Base-by-base conservation (phyloP, 768 basidiomycete species). In the Leucosporidium yakuticum region DNA sequence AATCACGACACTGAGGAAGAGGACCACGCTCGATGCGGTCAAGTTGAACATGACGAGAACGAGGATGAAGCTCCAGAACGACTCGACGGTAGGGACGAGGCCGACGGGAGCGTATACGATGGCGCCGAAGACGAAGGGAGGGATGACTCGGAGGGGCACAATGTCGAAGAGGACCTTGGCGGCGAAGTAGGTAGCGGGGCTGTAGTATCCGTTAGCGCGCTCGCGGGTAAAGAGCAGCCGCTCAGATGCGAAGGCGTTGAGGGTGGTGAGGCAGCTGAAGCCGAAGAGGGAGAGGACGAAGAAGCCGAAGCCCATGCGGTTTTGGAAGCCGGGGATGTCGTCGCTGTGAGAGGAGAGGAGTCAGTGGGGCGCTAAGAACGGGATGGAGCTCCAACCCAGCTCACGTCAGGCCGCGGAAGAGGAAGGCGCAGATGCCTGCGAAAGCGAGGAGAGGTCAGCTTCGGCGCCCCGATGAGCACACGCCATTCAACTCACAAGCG, bases 131-230 rank as follows among this genome's bases (percentile, higher is more conserved):
- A 99, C 84, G 74, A 99, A 84, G 0, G 96, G 93, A 19, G 96
- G 96, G 14, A 99, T 89, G 20, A 99, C 85, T 34, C 96, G 87
- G 27, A 99, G 82, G 0, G 96, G 96, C 6, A 98, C 82, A 73
- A 98, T 92, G 77, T 98, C 96, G 78, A 98, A 99, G 36, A 99
- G 85, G 68, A 98, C 86, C 88, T 99, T 99, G 67, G 95, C 94
- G 1, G 89, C 82, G 79, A 98, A 98, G 82, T 98, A 99, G 14
- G 93, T 94, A 76, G 94, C 87, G 2, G 96, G 88, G 0, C 92
- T 90, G 78, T 99, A 99, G 79, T 99, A 99, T 19, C 96, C 96
- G 74, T 99, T 99, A 83, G 53, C 70, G 90, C 95, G 84, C 79
- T 99, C 96, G n/a, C 96, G 87, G 86, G 97, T 97, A 81, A 98